Percentiles rank a stretch among this genome's conserved stretches.
Conservation (phyloP, 1,139 yeast species). For the Candida anutae region DNA sequence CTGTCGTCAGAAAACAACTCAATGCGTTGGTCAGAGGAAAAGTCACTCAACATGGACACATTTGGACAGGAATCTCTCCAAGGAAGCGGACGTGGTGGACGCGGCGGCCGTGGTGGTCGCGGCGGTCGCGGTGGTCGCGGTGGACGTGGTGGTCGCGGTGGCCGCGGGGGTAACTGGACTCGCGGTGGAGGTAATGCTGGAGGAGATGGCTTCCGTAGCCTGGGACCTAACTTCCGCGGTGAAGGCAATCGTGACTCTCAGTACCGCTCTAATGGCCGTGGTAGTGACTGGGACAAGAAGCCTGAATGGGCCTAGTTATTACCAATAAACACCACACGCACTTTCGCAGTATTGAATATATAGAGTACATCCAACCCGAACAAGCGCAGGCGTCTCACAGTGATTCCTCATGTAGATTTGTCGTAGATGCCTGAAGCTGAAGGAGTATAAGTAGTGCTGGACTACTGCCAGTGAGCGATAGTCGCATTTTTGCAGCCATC, state of each 20-base stretch:
- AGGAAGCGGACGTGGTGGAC: constrained; percentile 26
- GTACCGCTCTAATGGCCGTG: constrained; percentile 1
- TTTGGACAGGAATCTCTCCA: constrained; percentile 21
- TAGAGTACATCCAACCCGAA: too few species aligned
- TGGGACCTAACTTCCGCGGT: constrained; percentile 8
- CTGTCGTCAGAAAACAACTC: constrained; percentile 29
- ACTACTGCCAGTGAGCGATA: too few species aligned
- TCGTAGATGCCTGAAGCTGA: too few species aligned
- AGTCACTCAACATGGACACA: constrained; percentile 25
- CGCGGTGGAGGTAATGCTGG: too few species aligned
- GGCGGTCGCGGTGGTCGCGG: constrained; percentile 21
- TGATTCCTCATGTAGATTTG: too few species aligned
- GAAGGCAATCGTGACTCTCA: constrained; percentile 8
- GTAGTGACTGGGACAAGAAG: constrained; percentile 19
- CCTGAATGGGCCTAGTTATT: constrained; percentile 39
- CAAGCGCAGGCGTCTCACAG: too few species aligned
- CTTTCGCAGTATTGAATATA: too few species aligned
- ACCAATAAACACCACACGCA: too few species aligned
- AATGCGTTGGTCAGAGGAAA: constrained; percentile 59
- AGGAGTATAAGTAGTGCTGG: too few species aligned
- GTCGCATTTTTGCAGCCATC: too few species aligned
- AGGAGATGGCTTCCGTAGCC: too few species aligned
- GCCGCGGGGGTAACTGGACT: constrained; percentile 16
- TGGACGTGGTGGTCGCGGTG: constrained; percentile 9
- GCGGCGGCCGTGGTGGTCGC: constrained; percentile 23